A percentile compares a stretch with the other conserved stretches of the same genome.
Conservation (phyloP, 2,329 filamentous ascomycete genomes). For the Alternaria hordeiaustralica region DNA sequence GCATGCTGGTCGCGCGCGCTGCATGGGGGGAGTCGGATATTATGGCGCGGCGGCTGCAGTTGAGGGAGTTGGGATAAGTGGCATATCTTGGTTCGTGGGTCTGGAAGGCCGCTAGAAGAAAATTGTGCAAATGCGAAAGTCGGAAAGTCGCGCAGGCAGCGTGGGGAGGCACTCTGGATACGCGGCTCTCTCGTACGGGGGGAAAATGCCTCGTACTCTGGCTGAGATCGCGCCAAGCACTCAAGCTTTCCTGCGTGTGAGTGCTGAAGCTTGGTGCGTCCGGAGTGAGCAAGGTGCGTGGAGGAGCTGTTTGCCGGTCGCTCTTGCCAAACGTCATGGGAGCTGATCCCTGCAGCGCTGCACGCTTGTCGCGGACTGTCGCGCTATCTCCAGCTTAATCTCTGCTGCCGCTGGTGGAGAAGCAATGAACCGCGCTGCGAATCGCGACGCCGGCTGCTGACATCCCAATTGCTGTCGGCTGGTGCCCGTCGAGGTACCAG, state of each 20-base stretch:
- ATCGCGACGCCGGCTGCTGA: conserved; percentile 10
- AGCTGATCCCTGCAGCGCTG: conserved; percentile 9
- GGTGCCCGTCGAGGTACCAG: neutral
- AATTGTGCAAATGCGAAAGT: conserved; percentile 19
- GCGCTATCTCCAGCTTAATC: conserved; percentile 34
- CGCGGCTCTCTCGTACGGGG: conserved; percentile 9
- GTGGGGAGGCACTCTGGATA: conserved; percentile 13
- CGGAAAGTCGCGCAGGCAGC: conserved; percentile 14
- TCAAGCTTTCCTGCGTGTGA: conserved; percentile 8
- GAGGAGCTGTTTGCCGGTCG: neutral
- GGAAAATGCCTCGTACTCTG: conserved; percentile 13
- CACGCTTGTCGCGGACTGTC: conserved; percentile 17
- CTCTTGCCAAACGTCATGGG: conserved; percentile 16
- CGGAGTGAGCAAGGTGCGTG: neutral
- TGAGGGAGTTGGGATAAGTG: conserved; percentile 2
- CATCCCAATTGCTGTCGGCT: neutral
- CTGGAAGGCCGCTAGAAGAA: conserved; percentile 23
- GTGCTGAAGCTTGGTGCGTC: conserved; percentile 12
- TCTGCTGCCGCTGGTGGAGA: conserved; percentile 22
- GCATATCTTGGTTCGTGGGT: conserved; percentile 15
- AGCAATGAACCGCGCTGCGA: conserved; percentile 7
- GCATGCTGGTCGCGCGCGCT: conserved; percentile 1
- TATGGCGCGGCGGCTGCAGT: neutral
- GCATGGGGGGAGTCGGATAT: conserved; percentile 11
- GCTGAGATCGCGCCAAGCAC: conserved; percentile 5